Evolutionary conservation across 2,329 filamentous ascomycete genomes (phyloP).

Genomic region (Nemania sp.): DNA sequence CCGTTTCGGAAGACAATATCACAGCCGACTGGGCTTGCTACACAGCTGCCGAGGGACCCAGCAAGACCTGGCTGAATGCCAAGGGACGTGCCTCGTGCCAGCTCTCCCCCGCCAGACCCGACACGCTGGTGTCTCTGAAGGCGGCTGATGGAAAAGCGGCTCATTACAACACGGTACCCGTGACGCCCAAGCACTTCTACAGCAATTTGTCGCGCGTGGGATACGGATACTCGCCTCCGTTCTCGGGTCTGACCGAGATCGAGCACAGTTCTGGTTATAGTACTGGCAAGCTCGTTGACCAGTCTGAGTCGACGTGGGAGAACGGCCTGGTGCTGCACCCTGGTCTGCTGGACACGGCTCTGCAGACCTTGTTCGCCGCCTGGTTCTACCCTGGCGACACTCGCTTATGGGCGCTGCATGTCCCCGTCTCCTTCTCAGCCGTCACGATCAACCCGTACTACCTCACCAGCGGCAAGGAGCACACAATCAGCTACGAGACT

Average conservation of each 20-base stretch:
- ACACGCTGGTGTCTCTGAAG: conserved; percentile 4
- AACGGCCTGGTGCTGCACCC: conserved; percentile 17
- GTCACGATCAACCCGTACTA: conserved; percentile 17
- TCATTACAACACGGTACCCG: conserved; percentile 12
- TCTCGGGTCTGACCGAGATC: conserved; percentile 14
- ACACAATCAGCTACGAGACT: neutral
- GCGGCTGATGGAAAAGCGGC: neutral
- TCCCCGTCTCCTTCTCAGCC: conserved; percentile 19
- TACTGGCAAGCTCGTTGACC: conserved; percentile 9
- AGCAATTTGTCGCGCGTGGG: conserved; percentile 7
- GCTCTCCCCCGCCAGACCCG: neutral
- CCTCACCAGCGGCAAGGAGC: neutral
- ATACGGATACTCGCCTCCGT: conserved; percentile 20
- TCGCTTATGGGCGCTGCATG: conserved; percentile 20
- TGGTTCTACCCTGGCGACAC: conserved; percentile 19
- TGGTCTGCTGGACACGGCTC: conserved; percentile 21
- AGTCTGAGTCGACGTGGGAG: conserved; percentile 5
- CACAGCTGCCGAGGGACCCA: conserved; percentile 2
- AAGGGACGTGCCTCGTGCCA: conserved; percentile 6
- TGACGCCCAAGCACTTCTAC: conserved; percentile 18
- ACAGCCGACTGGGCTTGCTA: conserved; percentile 13
- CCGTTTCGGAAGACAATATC: neutral
- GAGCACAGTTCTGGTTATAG: conserved; percentile 5
- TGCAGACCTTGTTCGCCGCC: conserved; percentile 24
- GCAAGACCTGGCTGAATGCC: conserved; percentile 15